Evolutionary conservation across 192 early-diverging fungal species (phyloP), one percentile per base, ranked within the genome.

Genomic region (Coemansia sp.): DNA sequence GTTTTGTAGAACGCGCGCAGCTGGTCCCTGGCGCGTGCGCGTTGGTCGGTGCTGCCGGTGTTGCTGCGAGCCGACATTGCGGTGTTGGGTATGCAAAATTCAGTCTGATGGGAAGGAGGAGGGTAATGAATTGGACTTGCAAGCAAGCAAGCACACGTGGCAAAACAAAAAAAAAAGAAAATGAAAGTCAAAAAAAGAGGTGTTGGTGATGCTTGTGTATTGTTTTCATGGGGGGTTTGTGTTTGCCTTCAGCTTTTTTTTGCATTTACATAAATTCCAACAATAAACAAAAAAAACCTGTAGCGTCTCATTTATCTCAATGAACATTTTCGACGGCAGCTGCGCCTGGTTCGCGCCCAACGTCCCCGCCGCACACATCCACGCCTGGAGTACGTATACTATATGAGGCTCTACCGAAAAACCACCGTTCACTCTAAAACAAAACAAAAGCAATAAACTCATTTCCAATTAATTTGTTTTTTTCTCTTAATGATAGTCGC

Each of bases 1-100:
- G 66, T 87, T 81, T 72, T 86, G 86, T 64, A 92, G 73, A 69
- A 90, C 64, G 67, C 81, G 61, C 73, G 73, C 17, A 77, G 73
- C 37, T 70, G 73, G 33, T 76, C 78, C 12, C 77, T 78, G 36
- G 75, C 78, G 17, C 61, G 45, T 22, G 35, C 58, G 5, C 71
- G 72, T 8, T 56, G 54, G 54, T 56, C 32, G 54, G 3, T 32
- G 54, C 54, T 32, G 22, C 5, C 28, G 1, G 39, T 12, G 39
- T 6, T 41, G 39, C 11, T 41, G 11, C 39, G 39, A 41, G 39
- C 39, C 11, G 39, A 9, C 39, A 41, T 41, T 41, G 5, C 39
- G 5, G 22, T 28, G 22, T 28, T 28, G 22, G 22, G 22, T 28
- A 28, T 28, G 22, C 0, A 28, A 28, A 28, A 28, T 28, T 28